Evolutionary conservation across 2,329 filamentous ascomycete species (phyloP).

Genomic region (Trichoderma cornu-damae): DNA sequence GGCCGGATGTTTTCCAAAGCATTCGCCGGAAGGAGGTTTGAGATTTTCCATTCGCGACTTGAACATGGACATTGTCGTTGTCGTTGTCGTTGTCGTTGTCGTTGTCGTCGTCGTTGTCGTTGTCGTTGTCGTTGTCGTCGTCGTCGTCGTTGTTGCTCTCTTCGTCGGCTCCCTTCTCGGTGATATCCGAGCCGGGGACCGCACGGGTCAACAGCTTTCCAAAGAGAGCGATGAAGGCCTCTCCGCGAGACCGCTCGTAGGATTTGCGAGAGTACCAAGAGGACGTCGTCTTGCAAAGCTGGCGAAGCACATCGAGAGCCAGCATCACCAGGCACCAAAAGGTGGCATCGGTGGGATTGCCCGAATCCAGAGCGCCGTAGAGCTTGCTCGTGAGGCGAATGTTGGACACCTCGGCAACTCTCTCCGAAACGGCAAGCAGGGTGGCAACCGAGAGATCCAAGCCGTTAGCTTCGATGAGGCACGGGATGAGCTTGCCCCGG

Average conservation of each 20-base stretch:
- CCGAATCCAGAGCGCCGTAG: conserved; percentile 32
- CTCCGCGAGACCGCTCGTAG: conserved; percentile 79
- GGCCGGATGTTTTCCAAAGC: conserved; percentile 22
- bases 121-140: too few relatives aligned
- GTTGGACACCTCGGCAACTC: conserved; percentile 35
- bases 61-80: too few relatives aligned
- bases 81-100: too few relatives aligned
- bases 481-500: conserved; percentile 63
- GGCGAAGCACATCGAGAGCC: conserved; percentile 30
- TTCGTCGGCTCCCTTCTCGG: conserved; percentile 32
- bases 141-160: too few relatives aligned
- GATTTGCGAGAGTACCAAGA: conserved; percentile 79
- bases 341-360: conserved; percentile 28
- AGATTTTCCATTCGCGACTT: not conserved
- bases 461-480: conserved; percentile 70
- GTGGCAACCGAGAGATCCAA: conserved; percentile 69
- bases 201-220: conserved; percentile 36
- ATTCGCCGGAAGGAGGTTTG: conserved; percentile 18
- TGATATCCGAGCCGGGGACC: conserved; percentile 36
- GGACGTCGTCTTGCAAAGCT: conserved; percentile 34
- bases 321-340: conserved; percentile 38
- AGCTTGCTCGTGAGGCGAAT: conserved; percentile 36
- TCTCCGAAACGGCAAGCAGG: conserved; percentile 53
- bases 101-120: too few relatives aligned
- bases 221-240: conserved; percentile 44